These are phyloP conservation scores for Pseudoperonospora humuli DNA, from an alignment of 352 stramenopile species.

Conservation along the genomic window DNA sequence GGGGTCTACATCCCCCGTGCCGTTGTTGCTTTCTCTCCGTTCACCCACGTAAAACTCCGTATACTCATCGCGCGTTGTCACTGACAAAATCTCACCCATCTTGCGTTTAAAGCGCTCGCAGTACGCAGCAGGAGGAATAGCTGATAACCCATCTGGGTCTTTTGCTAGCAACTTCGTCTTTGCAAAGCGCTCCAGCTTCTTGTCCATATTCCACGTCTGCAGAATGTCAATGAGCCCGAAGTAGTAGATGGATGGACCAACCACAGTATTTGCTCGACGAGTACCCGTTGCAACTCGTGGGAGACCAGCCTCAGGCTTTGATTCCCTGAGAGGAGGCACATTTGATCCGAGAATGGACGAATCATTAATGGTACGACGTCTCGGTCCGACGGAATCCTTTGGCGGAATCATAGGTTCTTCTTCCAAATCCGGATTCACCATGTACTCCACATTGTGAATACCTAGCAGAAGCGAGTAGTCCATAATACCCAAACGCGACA, in stretches of 20 bases:
- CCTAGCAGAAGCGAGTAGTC: constrained; percentile 87
- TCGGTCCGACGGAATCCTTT: constrained; percentile 23
- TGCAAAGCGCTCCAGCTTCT: constrained; percentile 83
- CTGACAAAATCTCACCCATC: constrained; percentile 79
- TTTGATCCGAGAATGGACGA: constrained; percentile 29
- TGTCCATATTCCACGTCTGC: constrained; percentile 87
- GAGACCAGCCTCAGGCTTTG: constrained; percentile 32
- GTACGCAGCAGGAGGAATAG: constrained; percentile 73
- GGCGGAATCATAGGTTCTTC: constrained; percentile 29
- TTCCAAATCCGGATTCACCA: constrained; percentile 71
- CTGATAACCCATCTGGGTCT: constrained; percentile 73
- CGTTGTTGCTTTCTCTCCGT: constrained; percentile 25
- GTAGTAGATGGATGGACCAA: constrained; percentile 83
- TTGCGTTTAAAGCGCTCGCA: constrained; percentile 85
- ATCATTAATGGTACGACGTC: constrained; percentile 30
- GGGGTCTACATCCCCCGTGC: constrained; percentile 11
- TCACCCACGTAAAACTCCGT: constrained; percentile 29
- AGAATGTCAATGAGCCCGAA: constrained; percentile 86
- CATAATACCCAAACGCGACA: constrained; percentile 84
- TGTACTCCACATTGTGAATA: constrained; percentile 86
- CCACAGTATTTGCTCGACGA: constrained; percentile 77
- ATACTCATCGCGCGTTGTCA: constrained; percentile 63
- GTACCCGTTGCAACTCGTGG: constrained; percentile 61
- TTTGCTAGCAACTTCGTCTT: constrained; percentile 82
- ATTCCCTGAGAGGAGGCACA: constrained; percentile 17